A percentile compares a stretch with the other conserved stretches of the same genome.
Conservation (phyloP, 208 protist species). For the Leishmania guyanensis region DNA sequence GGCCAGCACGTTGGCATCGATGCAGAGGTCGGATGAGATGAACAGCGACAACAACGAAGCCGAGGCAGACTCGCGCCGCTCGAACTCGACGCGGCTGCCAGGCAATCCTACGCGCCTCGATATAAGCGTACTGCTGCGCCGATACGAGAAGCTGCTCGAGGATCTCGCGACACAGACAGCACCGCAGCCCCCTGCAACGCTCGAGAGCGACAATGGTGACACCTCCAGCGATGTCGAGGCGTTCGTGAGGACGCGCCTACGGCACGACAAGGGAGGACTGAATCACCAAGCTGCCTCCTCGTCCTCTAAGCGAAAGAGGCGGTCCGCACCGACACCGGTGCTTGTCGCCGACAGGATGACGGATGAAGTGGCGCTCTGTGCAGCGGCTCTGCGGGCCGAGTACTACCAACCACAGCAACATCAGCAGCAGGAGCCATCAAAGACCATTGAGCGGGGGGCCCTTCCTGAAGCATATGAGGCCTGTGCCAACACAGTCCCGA, state of each 20-base stretch:
- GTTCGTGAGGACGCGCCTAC: neutral
- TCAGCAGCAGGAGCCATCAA: neutral
- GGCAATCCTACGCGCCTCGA: neutral
- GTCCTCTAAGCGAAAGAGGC: neutral
- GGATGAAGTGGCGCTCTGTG: slow-evolving; percentile 12
- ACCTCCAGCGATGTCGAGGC: neutral
- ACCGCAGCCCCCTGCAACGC: neutral
- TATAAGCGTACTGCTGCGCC: slow-evolving; percentile 15
- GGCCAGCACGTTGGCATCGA: neutral
- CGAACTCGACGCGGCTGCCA: neutral
- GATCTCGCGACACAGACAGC: slow-evolving; percentile 2
- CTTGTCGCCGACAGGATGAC: neutral
- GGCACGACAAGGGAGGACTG: neutral
- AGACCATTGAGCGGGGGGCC: neutral
- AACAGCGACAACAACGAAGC: neutral
- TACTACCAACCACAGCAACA: slow-evolving; percentile 21
- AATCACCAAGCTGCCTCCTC: neutral
- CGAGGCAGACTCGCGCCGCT: neutral
- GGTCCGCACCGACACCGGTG: neutral
- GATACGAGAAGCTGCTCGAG: slow-evolving; percentile 32
- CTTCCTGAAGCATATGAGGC: neutral
- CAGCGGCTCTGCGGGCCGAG: slow-evolving; percentile 27
- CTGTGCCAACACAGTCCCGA: neutral
- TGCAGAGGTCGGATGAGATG: neutral
- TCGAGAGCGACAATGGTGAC: neutral